These are phyloP conservation scores for Ophiostoma populinum DNA, from an alignment of 2,329 filamentous ascomycete genomes.

Conservation along the genomic window DNA sequence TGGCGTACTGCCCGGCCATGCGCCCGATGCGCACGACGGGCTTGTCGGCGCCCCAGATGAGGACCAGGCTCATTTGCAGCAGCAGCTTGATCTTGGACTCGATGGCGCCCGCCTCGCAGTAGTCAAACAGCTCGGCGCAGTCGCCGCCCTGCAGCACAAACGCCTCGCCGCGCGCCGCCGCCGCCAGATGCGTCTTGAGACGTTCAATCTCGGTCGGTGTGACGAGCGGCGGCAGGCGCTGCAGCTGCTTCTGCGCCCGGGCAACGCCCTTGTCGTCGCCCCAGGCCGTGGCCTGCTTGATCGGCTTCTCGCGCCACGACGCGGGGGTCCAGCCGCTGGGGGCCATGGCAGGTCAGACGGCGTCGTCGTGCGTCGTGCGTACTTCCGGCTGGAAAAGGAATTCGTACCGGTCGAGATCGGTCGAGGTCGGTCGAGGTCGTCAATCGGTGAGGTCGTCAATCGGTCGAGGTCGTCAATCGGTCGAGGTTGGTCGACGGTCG, in stretches of 20 bases:
- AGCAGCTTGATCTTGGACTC: conserved; percentile 95
- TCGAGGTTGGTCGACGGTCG: too few species aligned
- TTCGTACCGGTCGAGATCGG: too few species aligned
- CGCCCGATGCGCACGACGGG: conserved; percentile 86
- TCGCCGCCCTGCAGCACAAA: conserved; percentile 94
- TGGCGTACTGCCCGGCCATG: conserved; percentile 96
- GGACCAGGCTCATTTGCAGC: conserved; percentile 87
- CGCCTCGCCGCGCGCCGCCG: conserved; percentile 78
- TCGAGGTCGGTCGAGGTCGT: too few species aligned
- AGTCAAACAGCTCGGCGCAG: conserved; percentile 93
- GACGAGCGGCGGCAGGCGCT: conserved; percentile 58
- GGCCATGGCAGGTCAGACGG: too few species aligned
- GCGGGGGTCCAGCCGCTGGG: conserved; percentile 39
- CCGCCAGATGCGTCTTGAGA: conserved; percentile 60
- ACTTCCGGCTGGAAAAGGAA: too few species aligned
- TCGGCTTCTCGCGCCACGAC: conserved; percentile 63
- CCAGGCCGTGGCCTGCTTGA: conserved; percentile 61
- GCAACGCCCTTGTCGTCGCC: conserved; percentile 41
- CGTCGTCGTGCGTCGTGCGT: too few species aligned
- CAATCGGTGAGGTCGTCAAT: too few species aligned
- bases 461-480: too few species aligned
- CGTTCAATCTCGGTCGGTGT: conserved; percentile 65
- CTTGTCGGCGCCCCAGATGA: conserved; percentile 72
- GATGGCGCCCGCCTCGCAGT: conserved; percentile 77
- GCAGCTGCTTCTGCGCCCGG: conserved; percentile 45